Conservation (phyloP, 768 basidiomycete species). For the Tricholoma matsutake region DNA sequence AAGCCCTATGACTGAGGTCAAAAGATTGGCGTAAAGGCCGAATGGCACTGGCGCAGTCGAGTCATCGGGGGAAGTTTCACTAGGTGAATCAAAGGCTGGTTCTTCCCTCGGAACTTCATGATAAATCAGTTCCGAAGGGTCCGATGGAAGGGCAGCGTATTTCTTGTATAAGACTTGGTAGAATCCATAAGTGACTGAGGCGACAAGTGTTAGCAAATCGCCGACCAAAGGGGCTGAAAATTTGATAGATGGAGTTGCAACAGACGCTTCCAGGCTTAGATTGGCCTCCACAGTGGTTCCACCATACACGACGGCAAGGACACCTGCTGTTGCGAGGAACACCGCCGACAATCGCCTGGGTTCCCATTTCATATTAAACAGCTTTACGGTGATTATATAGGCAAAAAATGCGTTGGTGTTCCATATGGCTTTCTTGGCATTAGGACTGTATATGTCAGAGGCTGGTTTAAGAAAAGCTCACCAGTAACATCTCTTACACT, state of each 20-base stretch:
- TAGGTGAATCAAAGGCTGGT: conserved; percentile 10
- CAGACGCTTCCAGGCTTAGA: conserved; percentile 9
- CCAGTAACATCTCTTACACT: conserved; percentile 83
- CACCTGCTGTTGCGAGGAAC: conserved; percentile 75
- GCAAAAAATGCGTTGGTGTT: conserved; percentile 92
- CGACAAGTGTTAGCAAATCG: conserved; percentile 68
- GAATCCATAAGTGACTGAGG: conserved; percentile 68
- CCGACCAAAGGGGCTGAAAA: conserved; percentile 62
- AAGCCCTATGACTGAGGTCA: conserved; percentile 79
- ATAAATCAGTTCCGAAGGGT: conserved; percentile 51
- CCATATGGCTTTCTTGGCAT: conserved; percentile 54
- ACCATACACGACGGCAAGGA: conserved; percentile 82
- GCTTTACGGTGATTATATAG: conserved; percentile 77
- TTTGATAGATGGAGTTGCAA: conserved; percentile 17
- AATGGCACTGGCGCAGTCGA: conserved; percentile 65
- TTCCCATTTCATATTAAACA: conserved; percentile 65
- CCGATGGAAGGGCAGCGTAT: conserved; percentile 67
- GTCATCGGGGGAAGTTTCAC: conserved; percentile 15
- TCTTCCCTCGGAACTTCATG: conserved; percentile 38
- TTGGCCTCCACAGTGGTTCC: conserved; percentile 35
- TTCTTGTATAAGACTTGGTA: conserved; percentile 88
- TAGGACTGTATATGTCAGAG: conserved; percentile 13
- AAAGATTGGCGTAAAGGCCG: conserved; percentile 78
- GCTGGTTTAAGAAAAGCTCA: conserved; percentile 18
- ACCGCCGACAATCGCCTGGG: conserved; percentile 67